Evolutionary conservation across 164 flowering plant species (phyloP).

Genomic region (Macadamia tetraphylla): DNA sequence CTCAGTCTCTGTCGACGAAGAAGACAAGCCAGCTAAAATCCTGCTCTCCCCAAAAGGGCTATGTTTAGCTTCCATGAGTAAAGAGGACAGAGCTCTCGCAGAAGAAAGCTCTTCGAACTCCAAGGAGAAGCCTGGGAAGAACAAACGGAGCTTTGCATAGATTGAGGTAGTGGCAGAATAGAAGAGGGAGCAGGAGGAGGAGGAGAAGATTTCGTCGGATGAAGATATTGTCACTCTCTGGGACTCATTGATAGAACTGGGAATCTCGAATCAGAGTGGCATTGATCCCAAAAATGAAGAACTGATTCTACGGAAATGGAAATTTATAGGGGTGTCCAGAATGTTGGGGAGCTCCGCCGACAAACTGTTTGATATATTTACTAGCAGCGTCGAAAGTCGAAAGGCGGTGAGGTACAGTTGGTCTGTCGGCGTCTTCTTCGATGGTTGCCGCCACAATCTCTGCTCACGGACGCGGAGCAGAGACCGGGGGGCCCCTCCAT

Average conservation of each 20-base stretch:
- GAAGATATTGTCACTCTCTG: slow-evolving; percentile 6
- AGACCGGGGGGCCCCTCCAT: too few species aligned
- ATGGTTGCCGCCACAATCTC: neutral
- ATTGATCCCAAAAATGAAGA: too few species aligned
- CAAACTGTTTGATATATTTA: slow-evolving; percentile 7
- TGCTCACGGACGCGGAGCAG: too few species aligned
- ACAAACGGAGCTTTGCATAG: neutral
- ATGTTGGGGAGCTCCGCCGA: slow-evolving; percentile 9
- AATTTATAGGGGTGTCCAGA: neutral
- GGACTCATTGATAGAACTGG: slow-evolving; percentile 11
- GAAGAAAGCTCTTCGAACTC: slow-evolving; percentile 1
- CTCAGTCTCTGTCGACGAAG: neutral
- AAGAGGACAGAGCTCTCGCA: neutral
- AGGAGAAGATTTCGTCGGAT: slow-evolving; percentile 4
- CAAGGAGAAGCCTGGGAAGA: slow-evolving; percentile 5
- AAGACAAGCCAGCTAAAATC: neutral
- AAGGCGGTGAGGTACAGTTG: neutral
- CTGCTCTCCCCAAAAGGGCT: neutral
- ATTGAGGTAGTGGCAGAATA: too few species aligned
- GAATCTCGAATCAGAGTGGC: neutral
- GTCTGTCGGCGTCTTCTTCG: neutral
- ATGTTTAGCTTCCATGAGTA: too few species aligned
- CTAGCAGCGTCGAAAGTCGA: neutral
- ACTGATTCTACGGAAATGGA: neutral
- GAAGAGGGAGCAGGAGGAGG: neutral